Conservation (phyloP, 2,329 filamentous ascomycete species). For the Balansia obtecta region DNA sequence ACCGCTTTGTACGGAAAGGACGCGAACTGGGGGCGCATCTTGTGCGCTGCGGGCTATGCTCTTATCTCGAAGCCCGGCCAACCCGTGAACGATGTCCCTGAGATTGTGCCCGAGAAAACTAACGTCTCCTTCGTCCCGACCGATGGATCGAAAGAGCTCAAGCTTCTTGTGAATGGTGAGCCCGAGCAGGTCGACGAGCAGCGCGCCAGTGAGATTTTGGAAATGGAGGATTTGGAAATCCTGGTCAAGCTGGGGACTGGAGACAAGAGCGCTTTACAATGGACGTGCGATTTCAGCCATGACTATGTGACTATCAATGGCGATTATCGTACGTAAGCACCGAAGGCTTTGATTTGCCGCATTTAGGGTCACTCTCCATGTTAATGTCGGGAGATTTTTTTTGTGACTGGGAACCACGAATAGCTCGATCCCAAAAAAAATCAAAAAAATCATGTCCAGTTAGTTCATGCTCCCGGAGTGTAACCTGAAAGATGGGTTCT, state of each 20-base stretch:
- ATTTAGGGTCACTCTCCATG: not conserved
- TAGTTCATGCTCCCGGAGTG: not conserved
- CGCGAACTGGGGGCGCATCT: slow-evolving; percentile 95
- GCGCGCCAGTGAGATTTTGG: slow-evolving; percentile 64
- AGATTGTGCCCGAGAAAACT: slow-evolving; percentile 56
- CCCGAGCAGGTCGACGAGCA: slow-evolving; percentile 68
- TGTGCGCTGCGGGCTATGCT: slow-evolving; percentile 85
- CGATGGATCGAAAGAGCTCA: slow-evolving; percentile 65
- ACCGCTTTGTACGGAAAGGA: slow-evolving; percentile 94
- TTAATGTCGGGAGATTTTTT: not conserved
- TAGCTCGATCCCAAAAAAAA: not conserved
- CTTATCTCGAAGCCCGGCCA: slow-evolving; percentile 46
- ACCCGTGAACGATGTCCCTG: slow-evolving; percentile 45
- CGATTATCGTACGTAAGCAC: slow-evolving; percentile 50
- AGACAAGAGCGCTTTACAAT: slow-evolving; percentile 57
- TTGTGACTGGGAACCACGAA: not conserved
- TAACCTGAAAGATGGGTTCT: not conserved
- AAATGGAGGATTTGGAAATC: slow-evolving; percentile 69
- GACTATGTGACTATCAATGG: slow-evolving; percentile 64
- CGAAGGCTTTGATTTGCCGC: not conserved
- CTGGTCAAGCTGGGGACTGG: slow-evolving; percentile 60
- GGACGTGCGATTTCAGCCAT: slow-evolving; percentile 80
- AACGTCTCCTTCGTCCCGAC: slow-evolving; percentile 68
- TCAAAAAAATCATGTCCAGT: not conserved
- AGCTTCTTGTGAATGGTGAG: slow-evolving; percentile 66